phyloP scores from a whole-genome alignment of 177 flowering plant genomes.

The Vitis hybrid region DNA sequence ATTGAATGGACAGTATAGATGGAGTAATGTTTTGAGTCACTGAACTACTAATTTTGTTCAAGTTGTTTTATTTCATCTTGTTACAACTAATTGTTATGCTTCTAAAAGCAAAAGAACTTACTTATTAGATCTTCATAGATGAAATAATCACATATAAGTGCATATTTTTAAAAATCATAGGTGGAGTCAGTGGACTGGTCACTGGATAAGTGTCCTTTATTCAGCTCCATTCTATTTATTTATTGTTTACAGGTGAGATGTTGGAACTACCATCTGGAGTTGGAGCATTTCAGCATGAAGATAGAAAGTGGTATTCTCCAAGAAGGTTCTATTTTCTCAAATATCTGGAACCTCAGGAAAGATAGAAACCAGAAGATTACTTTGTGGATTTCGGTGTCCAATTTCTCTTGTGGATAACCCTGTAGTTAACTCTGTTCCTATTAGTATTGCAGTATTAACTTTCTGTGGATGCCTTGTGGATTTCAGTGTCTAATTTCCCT shows the following conservation, averaged over 20 bases:
- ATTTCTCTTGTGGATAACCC: neutral
- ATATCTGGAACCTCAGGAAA: neutral
- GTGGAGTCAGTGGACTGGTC: neutral
- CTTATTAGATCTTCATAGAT: no score
- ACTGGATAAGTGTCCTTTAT: neutral
- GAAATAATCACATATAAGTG: neutral
- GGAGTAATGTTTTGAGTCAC: no score
- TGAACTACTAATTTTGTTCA: no score
- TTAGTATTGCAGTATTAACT: neutral
- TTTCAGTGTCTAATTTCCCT: no score
- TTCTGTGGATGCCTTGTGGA: no score
- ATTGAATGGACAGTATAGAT: no score
- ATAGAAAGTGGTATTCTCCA: neutral
- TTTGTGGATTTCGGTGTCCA: neutral
- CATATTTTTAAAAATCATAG: neutral
- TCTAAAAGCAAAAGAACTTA: no score
- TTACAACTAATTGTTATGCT: neutral
- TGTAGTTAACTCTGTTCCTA: neutral
- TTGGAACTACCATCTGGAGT: neutral
- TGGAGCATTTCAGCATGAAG: neutral
- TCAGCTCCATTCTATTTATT: neutral
- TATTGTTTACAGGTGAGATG: neutral
- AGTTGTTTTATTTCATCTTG: no score
- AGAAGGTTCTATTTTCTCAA: neutral
- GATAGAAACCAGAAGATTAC: neutral